Percentiles rank a stretch among this genome's conserved stretches.
phyloP scores from a whole-genome alignment of 345 rosid genomes.

The Corchorus capsularis region DNA sequence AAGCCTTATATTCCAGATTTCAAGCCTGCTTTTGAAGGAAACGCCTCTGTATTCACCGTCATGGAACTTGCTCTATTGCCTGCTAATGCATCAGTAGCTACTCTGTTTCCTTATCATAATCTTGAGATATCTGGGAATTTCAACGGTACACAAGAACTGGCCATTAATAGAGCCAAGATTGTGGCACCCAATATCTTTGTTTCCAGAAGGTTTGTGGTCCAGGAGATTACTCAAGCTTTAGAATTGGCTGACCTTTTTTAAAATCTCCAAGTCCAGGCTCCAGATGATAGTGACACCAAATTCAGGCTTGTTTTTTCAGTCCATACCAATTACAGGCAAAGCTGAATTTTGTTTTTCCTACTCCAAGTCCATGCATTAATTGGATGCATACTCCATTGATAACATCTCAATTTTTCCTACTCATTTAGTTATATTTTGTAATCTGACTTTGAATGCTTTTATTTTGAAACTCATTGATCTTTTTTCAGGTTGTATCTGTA shows the following conservation, averaged over 20 bases:
- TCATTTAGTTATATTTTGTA: too few species aligned
- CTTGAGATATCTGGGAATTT: constrained; percentile 38
- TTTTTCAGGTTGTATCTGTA: too few species aligned
- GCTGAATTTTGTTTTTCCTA: too few species aligned
- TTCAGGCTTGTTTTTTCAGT: background rate
- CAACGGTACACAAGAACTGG: constrained; percentile 29
- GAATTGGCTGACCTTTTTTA: constrained; percentile 30
- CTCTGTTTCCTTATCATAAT: constrained; percentile 45
- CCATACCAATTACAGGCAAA: background rate
- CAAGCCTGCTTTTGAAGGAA: too few species aligned
- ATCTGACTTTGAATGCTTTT: too few species aligned
- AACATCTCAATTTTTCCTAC: too few species aligned
- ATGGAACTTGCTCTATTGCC: constrained; percentile 49
- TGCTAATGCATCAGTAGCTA: constrained; percentile 40
- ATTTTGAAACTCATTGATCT: too few species aligned
- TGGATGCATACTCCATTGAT: too few species aligned
- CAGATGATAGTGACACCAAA: too few species aligned
- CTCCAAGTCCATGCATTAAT: too few species aligned
- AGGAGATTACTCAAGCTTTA: constrained; percentile 57
- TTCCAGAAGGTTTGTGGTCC: constrained; percentile 53
- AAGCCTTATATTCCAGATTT: too few species aligned
- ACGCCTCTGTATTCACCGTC: too few species aligned
- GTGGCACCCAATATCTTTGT: constrained; percentile 52
- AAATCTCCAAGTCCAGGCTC: background rate
- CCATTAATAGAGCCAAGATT: constrained; percentile 54